These are phyloP conservation scores for Fusarium gaditjirri DNA, from an alignment of 2,329 filamentous ascomycete species.

Conservation along the genomic window DNA sequence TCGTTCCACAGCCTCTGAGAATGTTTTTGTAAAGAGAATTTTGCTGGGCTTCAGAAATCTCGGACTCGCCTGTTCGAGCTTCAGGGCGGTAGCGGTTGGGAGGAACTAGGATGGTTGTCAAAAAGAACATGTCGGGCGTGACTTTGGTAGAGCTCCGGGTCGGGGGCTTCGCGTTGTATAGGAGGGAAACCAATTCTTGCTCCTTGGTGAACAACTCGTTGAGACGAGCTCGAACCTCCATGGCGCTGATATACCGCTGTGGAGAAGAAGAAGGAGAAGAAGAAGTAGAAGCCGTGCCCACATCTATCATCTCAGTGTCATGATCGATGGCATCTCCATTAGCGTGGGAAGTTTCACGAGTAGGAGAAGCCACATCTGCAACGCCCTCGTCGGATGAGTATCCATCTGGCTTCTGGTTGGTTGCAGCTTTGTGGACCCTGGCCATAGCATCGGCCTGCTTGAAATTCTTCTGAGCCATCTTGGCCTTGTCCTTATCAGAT, in stretches of 20 bases:
- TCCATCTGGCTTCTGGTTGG: constrained; percentile 55
- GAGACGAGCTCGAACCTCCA: constrained; percentile 84
- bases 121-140: constrained; percentile 93
- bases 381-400: constrained; percentile 74
- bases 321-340: constrained; percentile 62
- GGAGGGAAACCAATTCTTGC: constrained; percentile 81
- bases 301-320: constrained; percentile 50
- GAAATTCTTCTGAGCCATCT: constrained; percentile 77
- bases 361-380: constrained; percentile 69
- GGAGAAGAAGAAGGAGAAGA: constrained; percentile 30
- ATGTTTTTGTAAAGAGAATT: constrained; percentile 91
- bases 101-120: constrained; percentile 85
- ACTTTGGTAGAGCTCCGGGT: constrained; percentile 67
- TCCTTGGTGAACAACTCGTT: constrained; percentile 87
- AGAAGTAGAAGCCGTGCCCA: constrained; percentile 26
- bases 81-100: constrained; percentile 93
- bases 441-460: constrained; percentile 77
- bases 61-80: constrained; percentile 80
- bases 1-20: constrained; percentile 76
- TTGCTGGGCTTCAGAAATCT: constrained; percentile 88
- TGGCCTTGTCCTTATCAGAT: constrained; percentile 76
- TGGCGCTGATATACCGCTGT: constrained; percentile 83
- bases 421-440: constrained; percentile 45
- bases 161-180: constrained; percentile 81
- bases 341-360: constrained; percentile 46